These are phyloP conservation scores for Zelonia costaricensis DNA, from an alignment of 208 protist species.

Conservation along the genomic window DNA sequence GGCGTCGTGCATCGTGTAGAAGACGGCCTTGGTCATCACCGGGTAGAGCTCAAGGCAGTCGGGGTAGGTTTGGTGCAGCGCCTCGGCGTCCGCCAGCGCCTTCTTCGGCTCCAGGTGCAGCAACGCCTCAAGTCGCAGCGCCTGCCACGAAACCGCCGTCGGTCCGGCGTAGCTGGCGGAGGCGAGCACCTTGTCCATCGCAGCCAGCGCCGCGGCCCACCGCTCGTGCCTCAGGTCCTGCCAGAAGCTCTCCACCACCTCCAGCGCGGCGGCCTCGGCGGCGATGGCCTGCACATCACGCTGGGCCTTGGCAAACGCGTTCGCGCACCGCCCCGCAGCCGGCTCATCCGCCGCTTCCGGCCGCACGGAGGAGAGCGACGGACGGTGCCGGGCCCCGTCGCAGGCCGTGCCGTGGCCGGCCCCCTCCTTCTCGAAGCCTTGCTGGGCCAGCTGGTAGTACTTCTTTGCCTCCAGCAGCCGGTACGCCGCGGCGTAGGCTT, in stretches of 20 bases:
- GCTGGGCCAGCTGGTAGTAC: constrained; percentile 53
- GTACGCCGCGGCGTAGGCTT: constrained; percentile 42
- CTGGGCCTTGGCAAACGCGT: constrained; percentile 15
- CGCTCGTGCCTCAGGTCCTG: constrained; percentile 34
- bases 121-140: constrained; percentile 50
- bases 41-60: constrained; percentile 51
- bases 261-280: constrained; percentile 42
- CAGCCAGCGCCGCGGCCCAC: constrained; percentile 41
- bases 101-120: constrained; percentile 47
- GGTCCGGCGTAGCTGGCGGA: constrained; percentile 29
- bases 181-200: constrained; percentile 36
- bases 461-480: constrained; percentile 33
- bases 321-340: not conserved
- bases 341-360: too few relatives aligned
- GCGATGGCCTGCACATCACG: constrained; percentile 35
- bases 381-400: not conserved
- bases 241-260: constrained; percentile 51
- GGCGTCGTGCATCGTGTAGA: constrained; percentile 75
- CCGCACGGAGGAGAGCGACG: too few relatives aligned
- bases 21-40: constrained; percentile 70
- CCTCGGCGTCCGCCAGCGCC: constrained; percentile 40
- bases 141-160: constrained; percentile 49
- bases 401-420: not conserved
- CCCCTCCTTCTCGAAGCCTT: constrained; percentile 25
- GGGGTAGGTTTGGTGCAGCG: constrained; percentile 33